Evolutionary conservation across 352 stramenopile species (phyloP), one percentile per base, ranked within the genome.

Genomic region (Phytophthora sp.): DNA sequence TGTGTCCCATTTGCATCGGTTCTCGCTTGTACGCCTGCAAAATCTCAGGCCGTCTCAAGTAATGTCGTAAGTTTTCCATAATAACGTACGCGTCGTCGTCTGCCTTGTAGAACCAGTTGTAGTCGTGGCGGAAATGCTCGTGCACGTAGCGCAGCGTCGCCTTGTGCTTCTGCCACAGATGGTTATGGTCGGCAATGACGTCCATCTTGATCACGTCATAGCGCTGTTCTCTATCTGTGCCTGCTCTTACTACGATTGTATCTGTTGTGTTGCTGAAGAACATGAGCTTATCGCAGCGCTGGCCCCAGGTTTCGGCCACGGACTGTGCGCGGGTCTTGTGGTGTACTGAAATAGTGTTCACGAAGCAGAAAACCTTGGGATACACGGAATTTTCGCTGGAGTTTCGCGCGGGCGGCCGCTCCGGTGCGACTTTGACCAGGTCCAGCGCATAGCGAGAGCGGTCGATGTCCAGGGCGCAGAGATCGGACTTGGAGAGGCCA

Each of bases 71-170:
- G 59, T 94, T 94, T 55, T 94, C 84, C 42, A 93, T 41, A 26
- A 94, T 72, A n/a, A 94, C 82, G 56, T 89, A 94, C 6, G 86
- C 84, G 54, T 94, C 86, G 66, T 94, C 86, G 49, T 94, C 86
- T 1, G 80, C 79, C 58, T 94, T 94, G 73, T 94, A 94, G 58
- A 94, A 93, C 86, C 86, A 94, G 71, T 94, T 84, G 52, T 80
- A 94, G 21, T 86, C 82, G 69, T 94, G 77, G 3, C 84, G 86
- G 46, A 88, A 93, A 64, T 81, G 68, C 31, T 81, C 44, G 69
- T 91, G 79, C 20, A 92, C 79, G 59, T 93, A 92, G 27, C 75
- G 66, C 23, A 94, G 65, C 42, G 73, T 92, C 18, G 71, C 79
- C 61, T 92, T 93, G 71, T 91, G 82, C 73, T 94, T 94, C 57